phyloP scores from a whole-genome alignment of 2,329 filamentous ascomycete genomes.

The Emericellopsis cladophorae region DNA sequence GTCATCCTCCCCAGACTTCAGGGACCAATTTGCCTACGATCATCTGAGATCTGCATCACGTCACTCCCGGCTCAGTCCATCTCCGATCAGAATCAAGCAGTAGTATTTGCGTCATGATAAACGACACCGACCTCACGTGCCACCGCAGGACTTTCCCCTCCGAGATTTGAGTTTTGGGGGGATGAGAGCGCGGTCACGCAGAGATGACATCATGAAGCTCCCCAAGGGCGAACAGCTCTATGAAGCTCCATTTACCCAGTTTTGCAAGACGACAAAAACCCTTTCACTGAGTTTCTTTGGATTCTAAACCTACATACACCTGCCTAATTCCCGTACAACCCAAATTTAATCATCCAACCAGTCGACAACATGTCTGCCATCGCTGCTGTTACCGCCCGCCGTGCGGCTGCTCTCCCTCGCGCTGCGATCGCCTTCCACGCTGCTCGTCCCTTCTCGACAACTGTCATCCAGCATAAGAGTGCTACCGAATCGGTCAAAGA shows the following conservation, averaged over 20 bases:
- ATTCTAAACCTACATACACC: not conserved
- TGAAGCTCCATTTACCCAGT: not conserved
- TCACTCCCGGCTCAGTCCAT: too few relatives aligned
- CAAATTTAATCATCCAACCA: conserved; percentile 1
- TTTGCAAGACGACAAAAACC: not conserved
- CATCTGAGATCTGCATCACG: too few relatives aligned
- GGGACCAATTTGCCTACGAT: too few relatives aligned
- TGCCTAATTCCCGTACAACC: not conserved
- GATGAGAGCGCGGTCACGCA: not conserved
- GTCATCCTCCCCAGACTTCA: too few relatives aligned
- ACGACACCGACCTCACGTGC: not conserved
- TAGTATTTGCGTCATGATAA: too few relatives aligned
- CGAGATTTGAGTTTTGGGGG: not conserved
- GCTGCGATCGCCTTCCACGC: conserved; percentile 22
- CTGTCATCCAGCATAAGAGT: conserved; percentile 29
- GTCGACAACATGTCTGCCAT: conserved; percentile 36
- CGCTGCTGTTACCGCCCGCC: conserved; percentile 30
- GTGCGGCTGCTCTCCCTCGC: conserved; percentile 24
- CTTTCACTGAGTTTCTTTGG: not conserved
- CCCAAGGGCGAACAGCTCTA: not conserved
- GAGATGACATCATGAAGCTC: conserved; percentile 1
- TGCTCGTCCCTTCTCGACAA: conserved; percentile 38
- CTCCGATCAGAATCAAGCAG: too few relatives aligned
- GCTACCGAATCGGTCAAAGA: conserved; percentile 45
- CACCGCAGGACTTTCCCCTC: conserved; percentile 1